These are phyloP conservation scores for Clitopilus hobsonii DNA, from an alignment of 768 basidiomycete species.

Conservation along the genomic window DNA sequence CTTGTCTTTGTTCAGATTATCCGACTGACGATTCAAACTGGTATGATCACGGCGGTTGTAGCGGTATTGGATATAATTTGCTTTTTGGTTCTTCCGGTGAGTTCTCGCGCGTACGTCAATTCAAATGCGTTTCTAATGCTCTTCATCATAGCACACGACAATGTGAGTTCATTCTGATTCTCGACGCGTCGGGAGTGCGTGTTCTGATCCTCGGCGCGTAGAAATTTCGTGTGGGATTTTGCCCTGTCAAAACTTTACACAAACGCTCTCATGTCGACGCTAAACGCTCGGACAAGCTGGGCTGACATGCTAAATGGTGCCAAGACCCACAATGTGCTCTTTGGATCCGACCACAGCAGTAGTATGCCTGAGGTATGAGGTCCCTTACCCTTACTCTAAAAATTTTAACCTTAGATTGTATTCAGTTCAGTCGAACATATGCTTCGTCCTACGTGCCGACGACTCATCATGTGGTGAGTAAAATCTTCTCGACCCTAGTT, in stretches of 20 bases:
- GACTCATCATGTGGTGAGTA: background rate
- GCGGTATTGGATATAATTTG: slow-evolving; percentile 38
- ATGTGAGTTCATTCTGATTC: slow-evolving; percentile 11
- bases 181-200: background rate
- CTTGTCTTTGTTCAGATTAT: slow-evolving; percentile 5
- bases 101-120: slow-evolving; percentile 1
- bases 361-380: slow-evolving; percentile 4
- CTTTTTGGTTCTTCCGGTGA: slow-evolving; percentile 35
- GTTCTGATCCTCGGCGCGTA: slow-evolving; percentile 1
- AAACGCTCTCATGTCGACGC: slow-evolving; percentile 18
- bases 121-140: background rate
- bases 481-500: background rate
- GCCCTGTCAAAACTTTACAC: slow-evolving; percentile 22
- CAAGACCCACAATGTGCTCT: slow-evolving; percentile 12
- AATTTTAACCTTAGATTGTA: background rate
- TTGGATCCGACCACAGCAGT: slow-evolving; percentile 6
- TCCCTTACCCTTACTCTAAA: background rate
- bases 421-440: background rate
- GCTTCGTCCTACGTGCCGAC: background rate
- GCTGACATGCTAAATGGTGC: slow-evolving; percentile 6
- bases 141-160: slow-evolving; percentile 14
- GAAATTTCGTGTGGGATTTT: slow-evolving; percentile 25
- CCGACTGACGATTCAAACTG: slow-evolving; percentile 36
- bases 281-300: slow-evolving; percentile 17
- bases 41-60: slow-evolving; percentile 30